A percentile compares a stretch with the other conserved stretches of the same genome.
phyloP scores from a whole-genome alignment of 1,139 yeast genomes.

The Debaryomyces nepalensis region DNA sequence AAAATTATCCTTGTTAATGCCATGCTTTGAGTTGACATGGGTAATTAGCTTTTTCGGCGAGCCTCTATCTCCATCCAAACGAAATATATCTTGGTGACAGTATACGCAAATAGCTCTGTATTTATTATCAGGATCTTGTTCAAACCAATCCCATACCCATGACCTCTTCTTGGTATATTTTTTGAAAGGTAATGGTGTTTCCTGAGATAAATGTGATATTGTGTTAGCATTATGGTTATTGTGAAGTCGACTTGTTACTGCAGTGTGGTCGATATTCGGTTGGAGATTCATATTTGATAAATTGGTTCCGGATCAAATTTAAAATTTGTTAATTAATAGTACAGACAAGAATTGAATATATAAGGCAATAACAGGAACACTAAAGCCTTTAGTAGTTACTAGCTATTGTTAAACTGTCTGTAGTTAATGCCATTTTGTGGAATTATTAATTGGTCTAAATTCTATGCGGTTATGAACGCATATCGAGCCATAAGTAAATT shows the following conservation, averaged over 20 bases:
- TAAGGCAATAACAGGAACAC: background rate
- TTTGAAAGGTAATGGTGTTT: constrained; percentile 21
- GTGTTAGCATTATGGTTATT: constrained; percentile 15
- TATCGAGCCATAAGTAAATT: background rate
- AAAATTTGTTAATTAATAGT: constrained; percentile 1
- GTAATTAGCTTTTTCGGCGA: constrained; percentile 23
- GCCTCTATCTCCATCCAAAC: constrained; percentile 24
- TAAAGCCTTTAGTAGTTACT: constrained; percentile 1
- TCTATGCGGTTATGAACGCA: constrained; percentile 5
- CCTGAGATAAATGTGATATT: constrained; percentile 20
- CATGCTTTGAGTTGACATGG: constrained; percentile 22
- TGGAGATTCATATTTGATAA: constrained; percentile 3
- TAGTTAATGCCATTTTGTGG: background rate
- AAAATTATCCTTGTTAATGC: constrained; percentile 20
- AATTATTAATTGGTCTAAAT: constrained; percentile 2
- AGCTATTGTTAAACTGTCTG: background rate
- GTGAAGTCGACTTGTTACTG: constrained; percentile 18
- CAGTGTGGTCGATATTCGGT: constrained; percentile 15
- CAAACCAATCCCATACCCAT: constrained; percentile 26
- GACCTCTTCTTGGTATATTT: constrained; percentile 23
- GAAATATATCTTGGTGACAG: constrained; percentile 21
- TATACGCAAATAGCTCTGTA: constrained; percentile 21
- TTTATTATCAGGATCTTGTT: constrained; percentile 22
- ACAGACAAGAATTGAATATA: constrained; percentile 2
- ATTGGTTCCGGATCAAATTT: background rate